Conservation (phyloP, 2,329 filamentous ascomycete genomes). For the Apiospora aurea region DNA sequence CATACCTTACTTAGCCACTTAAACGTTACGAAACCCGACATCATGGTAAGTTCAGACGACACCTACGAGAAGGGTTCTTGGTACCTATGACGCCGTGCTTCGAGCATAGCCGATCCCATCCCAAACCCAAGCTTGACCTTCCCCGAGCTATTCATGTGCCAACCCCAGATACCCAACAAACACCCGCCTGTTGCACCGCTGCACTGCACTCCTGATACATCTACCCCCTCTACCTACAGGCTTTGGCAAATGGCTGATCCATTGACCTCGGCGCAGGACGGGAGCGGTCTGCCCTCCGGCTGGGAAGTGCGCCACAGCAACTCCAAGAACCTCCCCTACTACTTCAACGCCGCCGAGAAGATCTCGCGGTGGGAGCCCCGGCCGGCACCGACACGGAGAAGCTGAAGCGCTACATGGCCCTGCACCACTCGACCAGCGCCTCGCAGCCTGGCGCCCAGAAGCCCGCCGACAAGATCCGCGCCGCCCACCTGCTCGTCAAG, state of each 20-base stretch:
- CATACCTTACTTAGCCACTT: neutral
- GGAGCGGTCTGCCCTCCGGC: constrained; percentile 81
- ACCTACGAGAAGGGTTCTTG: neutral
- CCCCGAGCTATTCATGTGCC: constrained; percentile 3
- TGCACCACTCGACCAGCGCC: constrained; percentile 74
- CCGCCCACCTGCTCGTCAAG: constrained; percentile 92
- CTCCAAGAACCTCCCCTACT: constrained; percentile 98
- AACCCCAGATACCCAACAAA: neutral
- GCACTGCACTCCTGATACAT: constrained; percentile 4
- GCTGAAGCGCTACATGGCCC: constrained; percentile 93
- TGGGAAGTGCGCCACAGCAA: constrained; percentile 99
- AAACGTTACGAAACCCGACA: constrained; percentile 11
- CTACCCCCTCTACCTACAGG: neutral
- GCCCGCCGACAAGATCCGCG: constrained; percentile 84
- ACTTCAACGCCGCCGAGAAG: constrained; percentile 89
- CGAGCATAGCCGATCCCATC: neutral
- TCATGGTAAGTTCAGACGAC: constrained; percentile 17
- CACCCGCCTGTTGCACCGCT: neutral
- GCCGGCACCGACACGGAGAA: constrained; percentile 86
- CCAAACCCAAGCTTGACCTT: neutral
- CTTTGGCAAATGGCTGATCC: constrained; percentile 11
- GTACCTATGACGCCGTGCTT: constrained; percentile 22
- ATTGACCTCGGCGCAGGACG: constrained; percentile 55
- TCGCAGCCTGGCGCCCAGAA: constrained; percentile 51
- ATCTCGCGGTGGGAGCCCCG: constrained; percentile 97